Evolutionary conservation across 2,329 filamentous ascomycete genomes (phyloP), one percentile per base, ranked within the genome.

Genomic region (Chrysoporthe puriensis): DNA sequence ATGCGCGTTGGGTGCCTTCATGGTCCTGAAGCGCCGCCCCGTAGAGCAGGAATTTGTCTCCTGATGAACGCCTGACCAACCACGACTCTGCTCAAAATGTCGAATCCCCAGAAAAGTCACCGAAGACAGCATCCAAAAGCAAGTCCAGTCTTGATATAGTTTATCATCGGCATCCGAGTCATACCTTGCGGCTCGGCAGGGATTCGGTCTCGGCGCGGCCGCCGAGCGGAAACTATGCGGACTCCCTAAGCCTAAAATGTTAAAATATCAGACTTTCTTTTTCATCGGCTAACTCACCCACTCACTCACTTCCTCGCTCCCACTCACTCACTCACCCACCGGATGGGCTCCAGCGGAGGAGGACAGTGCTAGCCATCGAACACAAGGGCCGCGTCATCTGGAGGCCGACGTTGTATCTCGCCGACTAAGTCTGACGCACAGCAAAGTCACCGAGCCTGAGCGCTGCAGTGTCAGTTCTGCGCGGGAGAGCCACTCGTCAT

Each of bases 201-300:
- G 59, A 61, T 61, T n/a, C 13, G n/a, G 16, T 61, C 42, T 61
- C 59, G 59, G 59, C 14, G 26, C 59, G 8, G 59, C 59, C 59
- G 59, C n/a, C n/a, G 59, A 48, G 43, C 43, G 8, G 21, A 44
- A 13, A 18, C 16, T 40, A 7, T 40, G 36, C 36, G 36, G 44
- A n/a, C 44, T 13, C 44, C 44, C 50, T 54, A 54, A 26, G 13
- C 50, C 50, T 16, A 54, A 54, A 54, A 54, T 34, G 50, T 21
- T 34, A 34, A 34, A 34, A 34, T 54, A 54, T 54, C 50, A 34
- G 32, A 54, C 50, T 54, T 54, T 21, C 26, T 52, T 52, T 52
- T 52, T 4, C 21, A 52, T 14, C 11, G n/a, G 26, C 9, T 52
- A 21, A 26, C 50, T 16, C 48, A 50, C 26, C 26, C 50, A 32